phyloP scores from a whole-genome alignment of 768 basidiomycete genomes.

The Hygrophorus russula region DNA sequence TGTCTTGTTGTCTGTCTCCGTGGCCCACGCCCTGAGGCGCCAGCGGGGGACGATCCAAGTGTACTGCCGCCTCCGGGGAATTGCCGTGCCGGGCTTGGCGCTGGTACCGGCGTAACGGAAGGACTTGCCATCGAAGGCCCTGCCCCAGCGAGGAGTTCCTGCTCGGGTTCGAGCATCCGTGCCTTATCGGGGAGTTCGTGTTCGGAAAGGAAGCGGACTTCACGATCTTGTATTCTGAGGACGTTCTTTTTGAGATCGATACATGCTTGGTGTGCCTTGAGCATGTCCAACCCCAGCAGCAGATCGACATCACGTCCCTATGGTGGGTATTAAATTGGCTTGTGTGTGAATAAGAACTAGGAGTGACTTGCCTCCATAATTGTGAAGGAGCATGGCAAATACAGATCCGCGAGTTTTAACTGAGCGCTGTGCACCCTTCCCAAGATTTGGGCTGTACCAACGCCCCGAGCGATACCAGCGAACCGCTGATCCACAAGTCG shows the following conservation, averaged over 20 bases:
- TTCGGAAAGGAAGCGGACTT: constrained; percentile 83
- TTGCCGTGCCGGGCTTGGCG: constrained; percentile 10
- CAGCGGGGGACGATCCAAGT: constrained; percentile 35
- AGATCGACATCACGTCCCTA: constrained; percentile 74
- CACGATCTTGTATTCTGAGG: constrained; percentile 80
- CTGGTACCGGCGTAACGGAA: constrained; percentile 10
- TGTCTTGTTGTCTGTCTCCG: constrained; percentile 13
- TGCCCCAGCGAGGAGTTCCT: constrained; percentile 12
- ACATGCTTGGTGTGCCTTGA: constrained; percentile 92
- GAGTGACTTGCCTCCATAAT: constrained; percentile 71
- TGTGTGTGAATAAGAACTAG: background rate
- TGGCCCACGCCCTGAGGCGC: constrained; percentile 11
- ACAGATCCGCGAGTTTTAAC: constrained; percentile 75
- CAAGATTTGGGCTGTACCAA: constrained; percentile 89
- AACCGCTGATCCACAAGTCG: constrained; percentile 83
- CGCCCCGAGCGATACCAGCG: constrained; percentile 83
- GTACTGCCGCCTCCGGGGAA: constrained; percentile 69
- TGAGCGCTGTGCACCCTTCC: constrained; percentile 92
- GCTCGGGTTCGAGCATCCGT: constrained; percentile 25
- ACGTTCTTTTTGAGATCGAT: constrained; percentile 89
- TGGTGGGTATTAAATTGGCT: background rate
- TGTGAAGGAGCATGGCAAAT: constrained; percentile 85
- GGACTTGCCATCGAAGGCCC: constrained; percentile 11
- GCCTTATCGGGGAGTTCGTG: constrained; percentile 89
- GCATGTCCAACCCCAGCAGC: constrained; percentile 89